Evolutionary conservation across 1,284 basidiomycete genomes (phyloP).

Genomic region (Leccinum pachyderme): DNA sequence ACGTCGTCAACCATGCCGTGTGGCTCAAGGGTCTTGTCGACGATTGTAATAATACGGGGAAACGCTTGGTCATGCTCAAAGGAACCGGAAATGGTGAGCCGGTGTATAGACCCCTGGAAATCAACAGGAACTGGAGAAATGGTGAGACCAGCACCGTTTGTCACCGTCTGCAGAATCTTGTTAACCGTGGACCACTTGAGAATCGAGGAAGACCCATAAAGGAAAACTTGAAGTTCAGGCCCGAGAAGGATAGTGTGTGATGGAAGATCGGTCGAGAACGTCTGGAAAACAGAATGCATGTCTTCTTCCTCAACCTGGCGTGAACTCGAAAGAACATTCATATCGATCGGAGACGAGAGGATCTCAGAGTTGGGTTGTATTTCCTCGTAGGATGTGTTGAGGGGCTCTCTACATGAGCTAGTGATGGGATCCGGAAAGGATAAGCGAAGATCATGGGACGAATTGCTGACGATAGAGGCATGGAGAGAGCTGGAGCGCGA

Average conservation of each 20-base stretch:
- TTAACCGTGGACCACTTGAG: slow-evolving; percentile 60
- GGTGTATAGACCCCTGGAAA: slow-evolving; percentile 24
- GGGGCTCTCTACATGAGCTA: slow-evolving; percentile 49
- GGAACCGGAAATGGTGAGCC: slow-evolving; percentile 23
- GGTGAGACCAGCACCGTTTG: slow-evolving; percentile 28
- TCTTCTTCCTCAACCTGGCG: slow-evolving; percentile 27
- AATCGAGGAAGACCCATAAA: slow-evolving; percentile 58
- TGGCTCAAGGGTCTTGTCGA: slow-evolving; percentile 49
- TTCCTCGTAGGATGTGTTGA: slow-evolving; percentile 31
- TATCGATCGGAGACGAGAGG: slow-evolving; percentile 15
- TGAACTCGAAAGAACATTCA: slow-evolving; percentile 12
- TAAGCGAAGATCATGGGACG: slow-evolving; percentile 66
- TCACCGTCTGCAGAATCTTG: slow-evolving; percentile 47
- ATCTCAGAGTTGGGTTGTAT: slow-evolving; percentile 16
- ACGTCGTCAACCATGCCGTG: slow-evolving; percentile 40
- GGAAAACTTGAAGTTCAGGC: slow-evolving; percentile 52
- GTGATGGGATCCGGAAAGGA: slow-evolving; percentile 77
- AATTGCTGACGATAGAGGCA: slow-evolving; percentile 52
- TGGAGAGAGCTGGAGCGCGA: slow-evolving; percentile 62
- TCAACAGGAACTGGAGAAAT: slow-evolving; percentile 17
- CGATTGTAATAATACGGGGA: slow-evolving; percentile 43
- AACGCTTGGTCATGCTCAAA: slow-evolving; percentile 23
- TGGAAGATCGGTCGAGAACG: slow-evolving; percentile 33
- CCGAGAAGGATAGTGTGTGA: slow-evolving; percentile 15
- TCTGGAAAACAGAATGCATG: slow-evolving; percentile 21